Percentiles rank a stretch among this genome's conserved stretches.
These are phyloP conservation scores for Onygenales sp. DNA, from an alignment of 2,329 filamentous ascomycete species.

Conservation along the genomic window DNA sequence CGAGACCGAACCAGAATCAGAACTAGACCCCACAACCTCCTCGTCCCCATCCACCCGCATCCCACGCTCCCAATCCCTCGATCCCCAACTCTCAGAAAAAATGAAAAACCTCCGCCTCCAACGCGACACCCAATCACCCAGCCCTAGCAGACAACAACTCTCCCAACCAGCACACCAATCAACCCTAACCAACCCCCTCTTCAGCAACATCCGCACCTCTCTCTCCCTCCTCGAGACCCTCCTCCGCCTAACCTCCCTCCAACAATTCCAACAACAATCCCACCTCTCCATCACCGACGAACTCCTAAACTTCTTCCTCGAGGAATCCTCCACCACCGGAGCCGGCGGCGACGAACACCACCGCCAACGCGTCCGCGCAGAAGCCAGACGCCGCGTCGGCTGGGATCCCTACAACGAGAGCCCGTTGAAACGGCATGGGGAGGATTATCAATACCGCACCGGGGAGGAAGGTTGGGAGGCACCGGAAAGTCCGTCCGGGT, in stretches of 20 bases:
- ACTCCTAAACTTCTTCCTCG: conserved; percentile 77
- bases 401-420: conserved; percentile 66
- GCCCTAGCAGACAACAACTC: conserved; percentile 22
- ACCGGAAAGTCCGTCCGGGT: too few relatives aligned
- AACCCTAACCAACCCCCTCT: conserved; percentile 39
- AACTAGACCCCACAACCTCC: conserved; percentile 13
- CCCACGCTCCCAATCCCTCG: conserved; percentile 23
- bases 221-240: conserved; percentile 82
- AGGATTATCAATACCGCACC: conserved; percentile 50
- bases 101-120: conserved; percentile 40
- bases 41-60: conserved; percentile 11
- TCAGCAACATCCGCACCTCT: conserved; percentile 51
- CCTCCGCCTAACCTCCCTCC: conserved; percentile 72
- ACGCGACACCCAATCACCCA: conserved; percentile 14
- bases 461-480: conserved; percentile 9
- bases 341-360: conserved; percentile 53
- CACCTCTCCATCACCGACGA: conserved; percentile 88
- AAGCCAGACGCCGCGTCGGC: conserved; percentile 53
- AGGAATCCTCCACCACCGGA: conserved; percentile 57
- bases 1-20: conserved; percentile 34
- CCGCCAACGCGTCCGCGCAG: conserved; percentile 49
- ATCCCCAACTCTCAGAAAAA: conserved; percentile 30
- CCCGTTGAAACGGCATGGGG: conserved; percentile 55
- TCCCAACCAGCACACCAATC: conserved; percentile 13
- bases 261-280: conserved; percentile 83